Evolutionary conservation across 768 basidiomycete species (phyloP).

Genomic region (Tremella mesenterica): DNA sequence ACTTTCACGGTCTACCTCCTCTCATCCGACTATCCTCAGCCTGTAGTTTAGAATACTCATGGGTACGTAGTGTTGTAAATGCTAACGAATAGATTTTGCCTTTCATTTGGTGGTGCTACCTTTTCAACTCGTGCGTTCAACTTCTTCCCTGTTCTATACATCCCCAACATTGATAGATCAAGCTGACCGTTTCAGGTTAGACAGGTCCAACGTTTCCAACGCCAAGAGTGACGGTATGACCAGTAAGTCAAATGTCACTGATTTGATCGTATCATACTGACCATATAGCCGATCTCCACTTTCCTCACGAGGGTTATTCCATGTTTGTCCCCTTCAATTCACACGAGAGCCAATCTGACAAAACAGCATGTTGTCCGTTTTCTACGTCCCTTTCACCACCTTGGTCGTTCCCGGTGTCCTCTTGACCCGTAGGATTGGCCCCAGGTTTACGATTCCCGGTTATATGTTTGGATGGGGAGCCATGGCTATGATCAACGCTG

Average conservation of each 20-base stretch:
- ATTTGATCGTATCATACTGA: not conserved
- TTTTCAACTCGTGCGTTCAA: slow-evolving; percentile 17
- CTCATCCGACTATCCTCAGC: not conserved
- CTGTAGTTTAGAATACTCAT: not conserved
- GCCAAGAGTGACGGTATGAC: slow-evolving; percentile 26
- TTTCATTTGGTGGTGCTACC: slow-evolving; percentile 8
- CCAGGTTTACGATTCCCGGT: slow-evolving; percentile 18
- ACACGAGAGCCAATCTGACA: too few relatives aligned
- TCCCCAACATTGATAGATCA: too few relatives aligned
- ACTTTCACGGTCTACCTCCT: not conserved
- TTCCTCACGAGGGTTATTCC: slow-evolving; percentile 21
- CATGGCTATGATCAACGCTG: slow-evolving; percentile 25
- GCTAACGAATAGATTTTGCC: slow-evolving; percentile 1
- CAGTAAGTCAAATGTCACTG: not conserved
- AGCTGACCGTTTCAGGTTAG: too few relatives aligned
- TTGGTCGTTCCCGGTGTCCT: slow-evolving; percentile 19
- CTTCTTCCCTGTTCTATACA: too few relatives aligned
- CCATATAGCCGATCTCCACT: slow-evolving; percentile 15
- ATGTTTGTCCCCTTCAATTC: too few relatives aligned
- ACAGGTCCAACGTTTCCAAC: slow-evolving; percentile 18
- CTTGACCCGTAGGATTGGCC: slow-evolving; percentile 21
- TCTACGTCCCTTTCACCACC: slow-evolving; percentile 16
- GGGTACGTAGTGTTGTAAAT: too few relatives aligned
- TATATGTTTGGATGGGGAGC: slow-evolving; percentile 20
- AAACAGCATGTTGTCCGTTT: slow-evolving; percentile 19